phyloP scores from a whole-genome alignment of 805 yeast species.

The Candida insectalens region DNA sequence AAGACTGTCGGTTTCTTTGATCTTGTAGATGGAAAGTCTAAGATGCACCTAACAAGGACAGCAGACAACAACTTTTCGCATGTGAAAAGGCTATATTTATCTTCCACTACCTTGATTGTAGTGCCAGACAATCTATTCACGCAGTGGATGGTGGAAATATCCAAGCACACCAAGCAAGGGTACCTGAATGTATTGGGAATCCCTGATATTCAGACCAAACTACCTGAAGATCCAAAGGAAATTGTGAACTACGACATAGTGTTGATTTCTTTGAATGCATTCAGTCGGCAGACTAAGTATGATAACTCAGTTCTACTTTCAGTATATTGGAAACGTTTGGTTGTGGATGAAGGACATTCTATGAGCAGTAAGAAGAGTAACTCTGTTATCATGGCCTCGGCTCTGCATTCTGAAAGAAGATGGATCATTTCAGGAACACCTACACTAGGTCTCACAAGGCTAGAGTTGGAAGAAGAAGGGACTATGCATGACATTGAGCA shows the following conservation, averaged over 20 bases:
- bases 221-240: conserved; percentile 23
- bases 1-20: conserved; percentile 37
- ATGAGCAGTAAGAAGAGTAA: conserved; percentile 44
- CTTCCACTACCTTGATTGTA: conserved; percentile 47
- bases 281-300: conserved; percentile 30
- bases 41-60: background rate
- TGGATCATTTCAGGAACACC: conserved; percentile 79
- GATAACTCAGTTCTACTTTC: conserved; percentile 27
- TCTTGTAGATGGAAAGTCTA: conserved; percentile 5
- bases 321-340: conserved; percentile 58
- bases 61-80: background rate
- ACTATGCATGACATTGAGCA: conserved; percentile 36
- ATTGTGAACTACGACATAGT: conserved; percentile 42
- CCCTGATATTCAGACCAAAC: conserved; percentile 6
- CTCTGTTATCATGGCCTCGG: conserved; percentile 38
- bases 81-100: conserved; percentile 28
- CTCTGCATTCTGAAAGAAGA: conserved; percentile 45
- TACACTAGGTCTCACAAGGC: conserved; percentile 55
- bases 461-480: conserved; percentile 33
- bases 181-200: conserved; percentile 28
- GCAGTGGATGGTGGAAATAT: conserved; percentile 55
- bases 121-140: conserved; percentile 59
- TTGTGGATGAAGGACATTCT: conserved; percentile 71
- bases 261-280: conserved; percentile 36
- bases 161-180: conserved; percentile 38